Evolutionary conservation across 805 yeast species (phyloP).

Genomic region (Candida xiaguanensis): DNA sequence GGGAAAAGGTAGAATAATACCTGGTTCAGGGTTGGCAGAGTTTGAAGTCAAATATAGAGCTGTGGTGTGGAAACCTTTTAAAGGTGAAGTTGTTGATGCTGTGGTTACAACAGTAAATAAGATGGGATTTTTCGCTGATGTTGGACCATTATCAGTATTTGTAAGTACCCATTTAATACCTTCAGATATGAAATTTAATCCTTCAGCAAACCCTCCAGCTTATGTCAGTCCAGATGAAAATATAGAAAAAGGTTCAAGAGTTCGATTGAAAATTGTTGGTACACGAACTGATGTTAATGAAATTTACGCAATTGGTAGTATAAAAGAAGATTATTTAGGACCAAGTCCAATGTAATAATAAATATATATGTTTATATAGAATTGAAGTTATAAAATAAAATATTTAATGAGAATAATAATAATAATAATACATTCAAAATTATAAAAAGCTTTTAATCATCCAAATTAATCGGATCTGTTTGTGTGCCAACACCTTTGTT

Average conservation of each 20-base stretch:
- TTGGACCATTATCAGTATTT: conserved; percentile 93
- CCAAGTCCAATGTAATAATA: conserved; percentile 49
- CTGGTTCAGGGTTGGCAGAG: conserved; percentile 92
- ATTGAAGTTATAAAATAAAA: background rate
- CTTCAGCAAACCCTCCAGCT: conserved; percentile 97
- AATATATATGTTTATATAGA: background rate
- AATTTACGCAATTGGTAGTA: conserved; percentile 95
- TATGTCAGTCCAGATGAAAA: conserved; percentile 93
- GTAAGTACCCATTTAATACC: conserved; percentile 95
- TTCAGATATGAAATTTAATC: conserved; percentile 87
- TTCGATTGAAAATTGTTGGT: conserved; percentile 93
- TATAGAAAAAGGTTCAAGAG: conserved; percentile 89
- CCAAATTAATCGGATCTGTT: conserved; percentile 4
- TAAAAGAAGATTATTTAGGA: conserved; percentile 96
- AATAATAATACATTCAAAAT: background rate
- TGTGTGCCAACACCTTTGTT: background rate
- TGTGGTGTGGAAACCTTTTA: conserved; percentile 96
- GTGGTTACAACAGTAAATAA: conserved; percentile 89
- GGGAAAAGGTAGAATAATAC: conserved; percentile 88
- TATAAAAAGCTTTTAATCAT: background rate
- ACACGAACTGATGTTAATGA: conserved; percentile 96
- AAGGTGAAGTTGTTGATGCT: conserved; percentile 98
- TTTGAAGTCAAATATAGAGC: conserved; percentile 95
- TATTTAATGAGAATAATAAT: background rate
- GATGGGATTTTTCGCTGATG: conserved; percentile 97